Percentiles rank a stretch among this genome's conserved stretches.
phyloP scores from a whole-genome alignment of 176 grass and related monocot genomes.

The Oryza australiensis region DNA sequence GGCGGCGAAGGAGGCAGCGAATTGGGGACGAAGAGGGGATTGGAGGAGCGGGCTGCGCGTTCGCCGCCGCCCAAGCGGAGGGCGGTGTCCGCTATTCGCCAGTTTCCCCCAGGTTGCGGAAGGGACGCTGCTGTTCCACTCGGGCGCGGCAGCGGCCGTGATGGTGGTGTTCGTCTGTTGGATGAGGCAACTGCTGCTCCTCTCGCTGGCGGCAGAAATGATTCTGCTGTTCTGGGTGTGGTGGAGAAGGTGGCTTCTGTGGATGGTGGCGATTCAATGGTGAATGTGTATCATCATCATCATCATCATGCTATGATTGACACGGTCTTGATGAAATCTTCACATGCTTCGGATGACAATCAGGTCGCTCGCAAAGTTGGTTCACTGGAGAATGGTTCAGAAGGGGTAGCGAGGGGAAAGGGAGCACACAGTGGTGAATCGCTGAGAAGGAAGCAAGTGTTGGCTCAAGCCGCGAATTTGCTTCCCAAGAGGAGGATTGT shows the following conservation, averaged over 20 bases:
- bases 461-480: background rate
- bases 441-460: background rate
- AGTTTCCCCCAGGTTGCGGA: conserved; percentile 43
- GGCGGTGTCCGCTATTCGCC: conserved; percentile 12
- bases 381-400: background rate
- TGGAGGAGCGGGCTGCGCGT: background rate
- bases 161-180: background rate
- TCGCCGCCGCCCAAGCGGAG: conserved; percentile 22
- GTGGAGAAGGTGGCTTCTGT: background rate
- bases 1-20: background rate
- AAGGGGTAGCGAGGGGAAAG: background rate
- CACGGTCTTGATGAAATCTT: background rate
- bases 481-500: background rate
- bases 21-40: background rate
- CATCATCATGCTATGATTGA: background rate
- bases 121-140: background rate
- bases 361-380: background rate
- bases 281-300: background rate
- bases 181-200: background rate
- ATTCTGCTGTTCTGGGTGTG: too few species aligned
- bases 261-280: background rate
- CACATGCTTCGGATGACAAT: background rate
- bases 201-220: background rate
- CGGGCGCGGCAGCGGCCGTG: too few species aligned
- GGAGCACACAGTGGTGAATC: background rate